phyloP scores from a whole-genome alignment of 352 stramenopile genomes.

The Sclerospora graminicola region DNA sequence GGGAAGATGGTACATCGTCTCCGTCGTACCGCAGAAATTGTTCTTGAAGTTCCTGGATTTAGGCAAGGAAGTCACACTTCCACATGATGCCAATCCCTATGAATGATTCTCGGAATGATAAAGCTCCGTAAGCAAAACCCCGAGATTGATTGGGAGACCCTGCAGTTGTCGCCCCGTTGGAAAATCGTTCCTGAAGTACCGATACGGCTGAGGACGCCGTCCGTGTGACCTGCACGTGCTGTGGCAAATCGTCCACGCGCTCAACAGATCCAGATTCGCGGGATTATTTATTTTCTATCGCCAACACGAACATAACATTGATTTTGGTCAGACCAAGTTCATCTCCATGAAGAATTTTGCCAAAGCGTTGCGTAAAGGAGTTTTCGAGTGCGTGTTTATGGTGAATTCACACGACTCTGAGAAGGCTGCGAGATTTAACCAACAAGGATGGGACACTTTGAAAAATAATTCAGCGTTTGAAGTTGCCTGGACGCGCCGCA shows the following conservation, averaged over 20 bases:
- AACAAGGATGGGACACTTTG: conserved; percentile 1
- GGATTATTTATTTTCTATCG: conserved; percentile 1
- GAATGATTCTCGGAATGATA: background rate
- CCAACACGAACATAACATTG: background rate
- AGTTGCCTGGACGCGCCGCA: background rate
- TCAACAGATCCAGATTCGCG: background rate
- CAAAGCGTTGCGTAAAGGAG: background rate
- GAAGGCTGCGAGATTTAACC: conserved; percentile 4
- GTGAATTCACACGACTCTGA: conserved; percentile 1
- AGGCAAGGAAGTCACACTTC: background rate
- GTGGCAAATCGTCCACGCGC: background rate
- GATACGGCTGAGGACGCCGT: background rate
- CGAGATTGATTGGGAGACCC: background rate
- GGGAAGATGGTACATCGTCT: background rate
- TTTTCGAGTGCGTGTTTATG: conserved; percentile 1
- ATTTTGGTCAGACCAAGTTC: background rate
- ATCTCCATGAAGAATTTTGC: background rate
- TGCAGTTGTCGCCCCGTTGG: background rate
- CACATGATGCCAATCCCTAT: conserved; percentile 1
- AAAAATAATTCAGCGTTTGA: conserved; percentile 1
- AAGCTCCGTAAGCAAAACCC: background rate
- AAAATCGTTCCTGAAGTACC: background rate
- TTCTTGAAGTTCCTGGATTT: conserved; percentile 1
- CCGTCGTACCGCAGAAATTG: background rate
- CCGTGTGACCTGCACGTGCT: background rate